Percentiles rank a stretch among this genome's conserved stretches.
phyloP scores from a whole-genome alignment of 2,329 filamentous ascomycete species.

The Colletotrichum plurivorum region DNA sequence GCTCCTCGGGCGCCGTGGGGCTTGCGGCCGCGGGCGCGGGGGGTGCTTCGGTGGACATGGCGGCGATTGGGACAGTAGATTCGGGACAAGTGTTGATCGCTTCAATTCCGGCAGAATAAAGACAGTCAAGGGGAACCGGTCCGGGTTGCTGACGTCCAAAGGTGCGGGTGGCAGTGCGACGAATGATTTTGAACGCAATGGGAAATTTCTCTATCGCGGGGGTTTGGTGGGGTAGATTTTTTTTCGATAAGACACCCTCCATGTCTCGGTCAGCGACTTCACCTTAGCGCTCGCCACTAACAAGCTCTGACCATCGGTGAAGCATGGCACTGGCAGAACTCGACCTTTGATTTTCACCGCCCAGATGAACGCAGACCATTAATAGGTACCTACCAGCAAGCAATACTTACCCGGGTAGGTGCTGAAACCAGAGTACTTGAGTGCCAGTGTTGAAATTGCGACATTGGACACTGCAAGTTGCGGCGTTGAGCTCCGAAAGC shows the following conservation, averaged over 20 bases:
- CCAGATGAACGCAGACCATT: too few relatives aligned
- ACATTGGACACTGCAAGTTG: background rate
- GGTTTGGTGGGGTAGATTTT: conserved; percentile 38
- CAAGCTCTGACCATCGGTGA: too few relatives aligned
- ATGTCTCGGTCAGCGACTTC: conserved; percentile 1
- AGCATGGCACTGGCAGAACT: too few relatives aligned
- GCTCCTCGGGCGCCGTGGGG: conserved; percentile 26
- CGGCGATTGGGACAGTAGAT: background rate
- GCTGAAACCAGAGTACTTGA: too few relatives aligned
- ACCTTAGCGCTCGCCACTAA: conserved; percentile 11
- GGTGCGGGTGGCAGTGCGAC: background rate
- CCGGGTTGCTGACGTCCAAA: background rate
- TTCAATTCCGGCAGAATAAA: background rate
- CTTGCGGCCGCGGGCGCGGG: conserved; percentile 28
- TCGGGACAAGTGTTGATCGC: background rate
- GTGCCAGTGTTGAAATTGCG: too few relatives aligned
- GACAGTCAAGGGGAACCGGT: too few relatives aligned
- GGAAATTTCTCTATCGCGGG: conserved; percentile 42
- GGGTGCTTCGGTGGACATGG: conserved; percentile 31
- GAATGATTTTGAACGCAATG: conserved; percentile 35
- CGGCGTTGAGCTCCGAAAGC: background rate
- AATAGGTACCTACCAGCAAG: too few relatives aligned
- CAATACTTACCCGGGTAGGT: too few relatives aligned
- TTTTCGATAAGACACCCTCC: conserved; percentile 25
- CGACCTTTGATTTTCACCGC: background rate